Percentiles rank a stretch among this genome's conserved stretches.
Evolutionary conservation across 2,329 filamentous ascomycete genomes (phyloP).

Genomic region (Teratosphaeria pseudoeucalypti): DNA sequence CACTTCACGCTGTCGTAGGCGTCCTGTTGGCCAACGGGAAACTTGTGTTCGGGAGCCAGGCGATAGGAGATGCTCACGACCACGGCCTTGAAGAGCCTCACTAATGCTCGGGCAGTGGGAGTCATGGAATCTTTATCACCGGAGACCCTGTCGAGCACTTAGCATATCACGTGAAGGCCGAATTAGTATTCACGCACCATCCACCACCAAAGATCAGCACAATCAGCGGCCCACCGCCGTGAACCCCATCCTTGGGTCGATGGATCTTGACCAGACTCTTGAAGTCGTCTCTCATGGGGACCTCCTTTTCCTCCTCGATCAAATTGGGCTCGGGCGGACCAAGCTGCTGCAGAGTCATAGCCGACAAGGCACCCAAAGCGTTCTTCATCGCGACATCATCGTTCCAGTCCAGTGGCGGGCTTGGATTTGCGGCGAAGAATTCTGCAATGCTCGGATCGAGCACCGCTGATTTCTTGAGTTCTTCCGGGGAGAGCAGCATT

Average conservation of each 20-base stretch:
- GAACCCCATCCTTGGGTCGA: slow-evolving; percentile 11
- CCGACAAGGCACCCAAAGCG: slow-evolving; percentile 1
- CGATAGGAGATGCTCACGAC: slow-evolving; percentile 36
- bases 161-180: neutral
- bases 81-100: slow-evolving; percentile 27
- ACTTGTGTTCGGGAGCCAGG: slow-evolving; percentile 38
- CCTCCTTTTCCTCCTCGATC: slow-evolving; percentile 28
- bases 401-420: slow-evolving; percentile 3
- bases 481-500: slow-evolving; percentile 4
- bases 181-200: slow-evolving; percentile 5
- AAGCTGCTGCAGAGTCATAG: slow-evolving; percentile 1
- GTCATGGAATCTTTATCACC: slow-evolving; percentile 18
- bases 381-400: neutral
- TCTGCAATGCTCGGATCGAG: slow-evolving; percentile 4
- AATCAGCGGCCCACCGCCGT: slow-evolving; percentile 14
- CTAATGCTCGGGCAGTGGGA: slow-evolving; percentile 16
- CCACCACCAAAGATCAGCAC: slow-evolving; percentile 21
- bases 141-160: slow-evolving; percentile 13
- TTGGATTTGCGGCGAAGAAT: slow-evolving; percentile 5
- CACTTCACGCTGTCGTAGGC: slow-evolving; percentile 38
- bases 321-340: slow-evolving; percentile 11
- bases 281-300: slow-evolving; percentile 26
- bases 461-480: slow-evolving; percentile 3
- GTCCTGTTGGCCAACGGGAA: slow-evolving; percentile 35
- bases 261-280: slow-evolving; percentile 26